Evolutionary conservation across 768 basidiomycete species (phyloP), one percentile per base, ranked within the genome.

Genomic region (Inosperma sp.): DNA sequence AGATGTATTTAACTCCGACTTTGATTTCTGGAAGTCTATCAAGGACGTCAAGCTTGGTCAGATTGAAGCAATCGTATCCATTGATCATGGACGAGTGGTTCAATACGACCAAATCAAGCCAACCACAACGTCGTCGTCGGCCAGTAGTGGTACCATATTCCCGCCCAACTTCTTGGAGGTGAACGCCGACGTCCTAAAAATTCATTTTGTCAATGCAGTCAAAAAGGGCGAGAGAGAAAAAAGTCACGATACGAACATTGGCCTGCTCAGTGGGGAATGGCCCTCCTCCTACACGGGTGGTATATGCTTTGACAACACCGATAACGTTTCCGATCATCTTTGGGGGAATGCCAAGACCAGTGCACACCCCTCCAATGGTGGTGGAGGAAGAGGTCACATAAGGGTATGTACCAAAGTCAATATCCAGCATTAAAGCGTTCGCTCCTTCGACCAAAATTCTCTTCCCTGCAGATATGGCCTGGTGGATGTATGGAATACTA

Each of bases 361-460:
- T 98, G 72, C 90, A 93, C 29, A 97, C 93, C 44, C 96, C 96
- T 25, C 96, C 96, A 51, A 98, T 87, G 26, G 84, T 76, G 7
- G 96, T 98, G 7, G 90, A 84, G 1, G 92, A 94, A 8, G 93
- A 95, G 0, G 96, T 99, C 55, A 99, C 96, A 68, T 77, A 99
- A 2, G 96, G 96, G 68, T 99, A 99, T 4, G 96, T 99, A 22
- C 96, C 96, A 63, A 88, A 93, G 69, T 99, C 96, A 57, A 99
- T 75, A 65, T 99, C 96, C 51, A 99, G 85, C 96, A 99, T 96
- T 53, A 98, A 74, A 2, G 96, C 96, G 64, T 99, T 98, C 48
- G 96, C 96, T 22, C 96, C 96, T 66, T 99, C 96, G 51, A 98
- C 89, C 26, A 99, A 83, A 37, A 98, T 74, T 33, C 72, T 79